Base-by-base conservation (phyloP, 139 green algal genomes). In the Trebouxia sp. region DNA sequence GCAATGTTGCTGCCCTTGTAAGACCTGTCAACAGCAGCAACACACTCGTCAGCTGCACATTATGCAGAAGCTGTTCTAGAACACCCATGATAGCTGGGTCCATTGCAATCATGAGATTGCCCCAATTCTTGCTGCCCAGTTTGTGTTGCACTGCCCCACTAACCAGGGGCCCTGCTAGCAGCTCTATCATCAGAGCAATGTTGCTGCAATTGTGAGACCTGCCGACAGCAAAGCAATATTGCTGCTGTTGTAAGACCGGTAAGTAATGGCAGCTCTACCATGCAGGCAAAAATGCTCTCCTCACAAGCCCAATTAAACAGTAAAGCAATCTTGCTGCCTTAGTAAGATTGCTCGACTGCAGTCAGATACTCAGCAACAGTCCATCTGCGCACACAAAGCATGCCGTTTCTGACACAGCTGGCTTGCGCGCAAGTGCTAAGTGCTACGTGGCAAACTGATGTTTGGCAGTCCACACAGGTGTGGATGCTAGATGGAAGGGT, bases 181-280 rank as follows among this genome's bases (percentile, higher is more conserved):
- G 88, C 89, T 96, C 92, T 28, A 96, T 86, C 80, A 94, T 90
- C 50, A 96, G 85, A 0, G 89, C 85, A 75, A 96, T 87, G 83
- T 88, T 87, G 83, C 83, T 90, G 67, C 89, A 88, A 86, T 96
- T 93, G 85, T 91, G 80, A n/a, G 76, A 82, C 65, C 83, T 84
- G 65, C 41, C 77, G 4, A 2, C 76, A 32, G 17, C 65, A 96
- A 84, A 0, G 89, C 85, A 75, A 96, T 87, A 81, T 88, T 87
- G 83, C 83, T 90, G 67, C 89, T 88, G 86, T 96, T 93, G 85
- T 91, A 82, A n/a, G 76, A 58, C 15, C 48, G 14, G 48, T 17
- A 58, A 58, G 48, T 17, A 58, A 58, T n/a, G 48, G 14, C 48
- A 58, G 17, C 15, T 58, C 48, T 14, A 17, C 15, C 48, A 58